These are phyloP conservation scores for Solanum chilense DNA, from an alignment of 257 asterid species.

Conservation along the genomic window DNA sequence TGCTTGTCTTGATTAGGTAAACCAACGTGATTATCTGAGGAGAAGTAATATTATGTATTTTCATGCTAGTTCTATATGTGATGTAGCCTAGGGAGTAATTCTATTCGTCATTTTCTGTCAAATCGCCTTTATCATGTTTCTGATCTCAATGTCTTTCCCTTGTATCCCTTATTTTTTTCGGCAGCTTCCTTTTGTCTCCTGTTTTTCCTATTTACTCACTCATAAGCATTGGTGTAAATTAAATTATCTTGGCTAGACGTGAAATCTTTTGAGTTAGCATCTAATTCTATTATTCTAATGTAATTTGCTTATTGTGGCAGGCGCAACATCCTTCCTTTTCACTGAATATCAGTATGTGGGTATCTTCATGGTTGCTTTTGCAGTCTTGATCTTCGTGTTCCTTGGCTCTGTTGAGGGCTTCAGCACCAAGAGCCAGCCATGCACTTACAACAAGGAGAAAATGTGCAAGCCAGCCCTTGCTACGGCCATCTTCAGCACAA, in stretches of 20 bases:
- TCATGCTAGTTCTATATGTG: not conserved
- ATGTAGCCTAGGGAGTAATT: not conserved
- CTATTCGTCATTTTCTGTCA: not conserved
- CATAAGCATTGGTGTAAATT: not conserved
- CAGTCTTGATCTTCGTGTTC: not conserved
- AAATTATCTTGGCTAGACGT: not conserved
- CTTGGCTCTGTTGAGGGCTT: slow-evolving; percentile 30
- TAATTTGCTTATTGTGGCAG: slow-evolving; percentile 21
- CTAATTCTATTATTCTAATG: not conserved
- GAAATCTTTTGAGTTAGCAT: not conserved
- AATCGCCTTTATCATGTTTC: not conserved
- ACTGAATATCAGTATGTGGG: slow-evolving; percentile 33
- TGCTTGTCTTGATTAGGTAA: not conserved
- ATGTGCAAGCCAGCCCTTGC: slow-evolving; percentile 34
- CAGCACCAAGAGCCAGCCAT: slow-evolving; percentile 37
- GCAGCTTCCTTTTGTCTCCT: not conserved
- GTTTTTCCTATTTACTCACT: not conserved
- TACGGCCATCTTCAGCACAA: not conserved
- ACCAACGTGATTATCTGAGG: not conserved
- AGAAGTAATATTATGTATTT: not conserved
- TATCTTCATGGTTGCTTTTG: not conserved
- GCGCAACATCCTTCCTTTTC: slow-evolving; percentile 76
- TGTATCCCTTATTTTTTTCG: not conserved
- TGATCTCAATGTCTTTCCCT: not conserved
- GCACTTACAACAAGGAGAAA: slow-evolving; percentile 17